phyloP scores from a whole-genome alignment of 805 yeast genomes.

The Wickerhamomyces pijperi region DNA sequence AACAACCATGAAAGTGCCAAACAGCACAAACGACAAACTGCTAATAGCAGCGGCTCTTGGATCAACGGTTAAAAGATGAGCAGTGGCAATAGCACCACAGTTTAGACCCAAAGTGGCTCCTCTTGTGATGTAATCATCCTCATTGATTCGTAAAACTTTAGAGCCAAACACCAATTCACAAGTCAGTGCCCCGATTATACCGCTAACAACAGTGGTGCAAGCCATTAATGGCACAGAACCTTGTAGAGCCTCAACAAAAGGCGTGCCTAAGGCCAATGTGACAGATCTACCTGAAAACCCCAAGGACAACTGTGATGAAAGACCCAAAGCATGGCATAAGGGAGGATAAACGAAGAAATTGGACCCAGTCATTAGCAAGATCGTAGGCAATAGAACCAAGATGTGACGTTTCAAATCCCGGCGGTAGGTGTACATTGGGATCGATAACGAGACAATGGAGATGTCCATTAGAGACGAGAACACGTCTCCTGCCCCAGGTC shows the following conservation, averaged over 20 bases:
- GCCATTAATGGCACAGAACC: conserved; percentile 70
- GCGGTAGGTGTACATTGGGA: conserved; percentile 71
- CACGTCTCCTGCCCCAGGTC: conserved; percentile 81
- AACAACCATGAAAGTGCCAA: conserved; percentile 65
- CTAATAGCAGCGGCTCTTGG: conserved; percentile 78
- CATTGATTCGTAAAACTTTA: conserved; percentile 36
- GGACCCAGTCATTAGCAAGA: conserved; percentile 40
- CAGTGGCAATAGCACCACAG: conserved; percentile 79
- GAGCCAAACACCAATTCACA: conserved; percentile 38
- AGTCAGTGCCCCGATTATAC: conserved; percentile 61
- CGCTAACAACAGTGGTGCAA: conserved; percentile 66
- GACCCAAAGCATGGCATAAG: conserved; percentile 53
- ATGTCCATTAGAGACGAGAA: conserved; percentile 63
- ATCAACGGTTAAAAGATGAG: conserved; percentile 55
- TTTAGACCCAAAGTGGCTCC: conserved; percentile 71
- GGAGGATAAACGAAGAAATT: conserved; percentile 65
- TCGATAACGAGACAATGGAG: conserved; percentile 61
- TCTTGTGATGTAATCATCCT: conserved; percentile 59
- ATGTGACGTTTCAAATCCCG: conserved; percentile 50
- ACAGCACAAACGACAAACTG: conserved; percentile 56
- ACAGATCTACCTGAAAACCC: conserved; percentile 76
- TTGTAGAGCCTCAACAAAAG: conserved; percentile 51
- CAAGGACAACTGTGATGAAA: conserved; percentile 45
- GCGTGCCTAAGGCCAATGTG: conserved; percentile 72
- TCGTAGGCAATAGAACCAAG: conserved; percentile 47